Evolutionary conservation across 177 flowering plant genomes (phyloP).

Genomic region (Telopea speciosissima): DNA sequence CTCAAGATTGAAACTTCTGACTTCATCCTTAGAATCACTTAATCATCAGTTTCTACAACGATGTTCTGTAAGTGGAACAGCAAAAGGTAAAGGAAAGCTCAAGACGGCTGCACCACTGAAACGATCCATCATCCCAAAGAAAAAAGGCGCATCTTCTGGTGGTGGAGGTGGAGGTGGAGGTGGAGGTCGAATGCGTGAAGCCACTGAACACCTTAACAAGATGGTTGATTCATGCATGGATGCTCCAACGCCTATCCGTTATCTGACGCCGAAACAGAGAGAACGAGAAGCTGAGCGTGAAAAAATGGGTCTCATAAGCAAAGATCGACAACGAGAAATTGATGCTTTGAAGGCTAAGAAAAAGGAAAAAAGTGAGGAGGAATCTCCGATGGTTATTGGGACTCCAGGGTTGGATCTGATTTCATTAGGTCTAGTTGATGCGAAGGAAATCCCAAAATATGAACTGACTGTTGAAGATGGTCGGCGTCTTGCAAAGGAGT

Average conservation of each 20-base stretch:
- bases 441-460: constrained; percentile 63
- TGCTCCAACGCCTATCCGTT: constrained; percentile 66
- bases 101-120: constrained; percentile 49
- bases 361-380: constrained; percentile 18
- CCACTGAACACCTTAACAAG: constrained; percentile 21
- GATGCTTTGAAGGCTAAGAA: constrained; percentile 43
- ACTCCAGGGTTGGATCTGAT: constrained; percentile 81
- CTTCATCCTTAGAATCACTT: constrained; percentile 24
- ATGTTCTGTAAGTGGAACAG: constrained; percentile 66
- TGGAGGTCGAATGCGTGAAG: constrained; percentile 16
- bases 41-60: constrained; percentile 36
- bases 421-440: constrained; percentile 70
- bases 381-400: constrained; percentile 39
- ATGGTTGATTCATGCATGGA: constrained; percentile 52
- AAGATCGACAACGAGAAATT: constrained; percentile 58
- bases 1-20: constrained; percentile 24
- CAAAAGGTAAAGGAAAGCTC: constrained; percentile 62
- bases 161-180: constrained; percentile 19
- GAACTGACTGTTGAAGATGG: constrained; percentile 92
- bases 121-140: constrained; percentile 49
- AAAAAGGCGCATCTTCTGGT: constrained; percentile 33
- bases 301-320: constrained; percentile 75
- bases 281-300: constrained; percentile 71
- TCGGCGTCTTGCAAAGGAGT: constrained; percentile 77
- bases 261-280: constrained; percentile 46